Conservation (phyloP, 257 asterid genomes). For the Solanum sitiens region DNA sequence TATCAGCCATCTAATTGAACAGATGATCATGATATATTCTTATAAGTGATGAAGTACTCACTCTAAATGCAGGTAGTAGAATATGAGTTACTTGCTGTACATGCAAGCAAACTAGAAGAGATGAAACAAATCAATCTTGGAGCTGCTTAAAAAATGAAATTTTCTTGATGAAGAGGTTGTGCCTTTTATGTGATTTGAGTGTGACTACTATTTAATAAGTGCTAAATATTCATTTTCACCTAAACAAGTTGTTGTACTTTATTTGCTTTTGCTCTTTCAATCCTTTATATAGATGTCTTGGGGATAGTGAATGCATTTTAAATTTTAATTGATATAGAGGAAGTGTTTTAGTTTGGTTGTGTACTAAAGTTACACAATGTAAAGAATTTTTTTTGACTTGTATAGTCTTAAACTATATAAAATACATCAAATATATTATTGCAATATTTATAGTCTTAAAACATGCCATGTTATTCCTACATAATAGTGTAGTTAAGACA, state of each 20-base stretch:
- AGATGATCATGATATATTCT: not conserved
- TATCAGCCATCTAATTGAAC: not conserved
- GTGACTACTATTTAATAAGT: not conserved
- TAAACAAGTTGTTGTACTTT: not conserved
- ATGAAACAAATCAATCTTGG: conserved; percentile 8
- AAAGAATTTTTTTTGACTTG: no score
- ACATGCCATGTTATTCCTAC: no score
- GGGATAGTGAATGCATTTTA: not conserved
- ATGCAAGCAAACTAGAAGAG: conserved; percentile 24
- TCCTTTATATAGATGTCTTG: not conserved
- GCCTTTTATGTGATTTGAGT: not conserved
- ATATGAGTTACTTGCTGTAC: conserved; percentile 23
- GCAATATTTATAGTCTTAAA: no score
- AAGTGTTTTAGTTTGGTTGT: not conserved
- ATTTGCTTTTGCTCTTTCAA: not conserved
- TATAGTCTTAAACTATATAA: no score
- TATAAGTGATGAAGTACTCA: not conserved
- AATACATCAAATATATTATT: no score
- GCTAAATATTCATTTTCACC: not conserved
- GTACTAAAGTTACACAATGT: no score
- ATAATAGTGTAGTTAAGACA: no score
- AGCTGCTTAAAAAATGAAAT: not conserved
- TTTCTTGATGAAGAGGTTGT: not conserved
- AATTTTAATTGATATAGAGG: not conserved
- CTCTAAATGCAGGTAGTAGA: conserved; percentile 14